Evolutionary conservation across 108 stramenopile genomes (phyloP), one percentile per base, ranked within the genome.

Genomic region (Skeletonema potamos): DNA sequence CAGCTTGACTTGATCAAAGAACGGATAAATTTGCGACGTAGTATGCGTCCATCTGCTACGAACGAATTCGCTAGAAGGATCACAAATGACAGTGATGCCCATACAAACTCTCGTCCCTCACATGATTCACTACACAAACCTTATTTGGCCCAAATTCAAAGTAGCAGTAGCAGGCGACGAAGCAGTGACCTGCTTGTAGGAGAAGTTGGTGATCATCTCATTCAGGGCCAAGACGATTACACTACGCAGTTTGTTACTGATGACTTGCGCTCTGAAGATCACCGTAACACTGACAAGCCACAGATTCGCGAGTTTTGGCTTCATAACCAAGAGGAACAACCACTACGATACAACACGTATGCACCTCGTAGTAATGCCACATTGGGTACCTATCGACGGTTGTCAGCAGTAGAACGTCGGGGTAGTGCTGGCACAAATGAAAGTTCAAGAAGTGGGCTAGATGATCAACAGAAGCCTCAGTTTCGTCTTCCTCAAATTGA

Each of bases 21-120:
- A 11, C 59, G 65, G 17, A 76, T 76, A 20, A 55, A 24, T 46
- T 28, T 12, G 41, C 66, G 74, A 54, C 43, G 74, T 27, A 32
- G 20, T 18, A 73, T 57, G 64, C 59, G 58, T 58, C 17, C 62
- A 2, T 27, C 33, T 20, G 59, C 58, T 9, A 15, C 39, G 39
- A 41, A 22, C 48, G 48, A 51, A 22, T 51, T 51, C 48, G 9
- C 48, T 51, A 22, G 48, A 24, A 18, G 18, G 20, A 8, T 22
- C 8, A 51, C 20, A 51, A 48, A 63, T 10, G 36, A 1, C 18
- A 22, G 28, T 64, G 20, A 0, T 15, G 34, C 60, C 26, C 15
- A 59, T 58, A 17, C 58, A 32, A 32, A 58, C 27, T 58, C 29
- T 29, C 18, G 30, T 5, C 6, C 24, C 27, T 27, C 27, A 6